A percentile compares a stretch with the other conserved stretches of the same genome.
phyloP scores from a whole-genome alignment of 2,329 filamentous ascomycete species.

The Ophiostoma perfectum region DNA sequence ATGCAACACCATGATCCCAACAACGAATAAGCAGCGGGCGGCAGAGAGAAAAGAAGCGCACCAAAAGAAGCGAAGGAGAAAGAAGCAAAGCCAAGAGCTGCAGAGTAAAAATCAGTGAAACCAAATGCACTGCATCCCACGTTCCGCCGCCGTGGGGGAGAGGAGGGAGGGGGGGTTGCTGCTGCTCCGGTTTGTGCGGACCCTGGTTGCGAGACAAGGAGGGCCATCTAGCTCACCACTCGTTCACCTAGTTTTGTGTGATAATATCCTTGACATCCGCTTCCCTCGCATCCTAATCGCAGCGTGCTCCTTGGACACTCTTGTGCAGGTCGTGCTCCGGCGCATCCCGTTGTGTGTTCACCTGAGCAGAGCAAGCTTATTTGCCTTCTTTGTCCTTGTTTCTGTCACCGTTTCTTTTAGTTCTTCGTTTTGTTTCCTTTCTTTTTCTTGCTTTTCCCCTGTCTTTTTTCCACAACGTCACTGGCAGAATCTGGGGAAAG shows the following conservation, averaged over 20 bases:
- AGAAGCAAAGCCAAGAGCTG: slow-evolving; percentile 7
- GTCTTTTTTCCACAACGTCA: neutral
- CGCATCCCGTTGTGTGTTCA: neutral
- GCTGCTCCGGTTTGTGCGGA: neutral
- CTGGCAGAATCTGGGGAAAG: slow-evolving; percentile 1
- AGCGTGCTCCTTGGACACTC: neutral
- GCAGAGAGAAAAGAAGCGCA: neutral
- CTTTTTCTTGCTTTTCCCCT: no score
- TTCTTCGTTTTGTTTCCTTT: neutral
- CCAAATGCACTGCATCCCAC: neutral
- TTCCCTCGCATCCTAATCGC: neutral
- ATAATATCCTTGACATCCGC: slow-evolving; percentile 2
- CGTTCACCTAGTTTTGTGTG: slow-evolving; percentile 21
- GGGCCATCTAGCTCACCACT: neutral
- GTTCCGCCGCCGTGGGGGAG: neutral
- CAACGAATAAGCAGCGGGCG: neutral
- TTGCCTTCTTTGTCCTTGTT: neutral
- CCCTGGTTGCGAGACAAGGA: neutral
- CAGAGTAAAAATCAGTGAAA: neutral
- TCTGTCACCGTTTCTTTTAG: neutral
- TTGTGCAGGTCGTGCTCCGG: neutral
- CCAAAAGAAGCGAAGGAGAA: neutral
- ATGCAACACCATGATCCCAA: neutral
- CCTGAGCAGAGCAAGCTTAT: neutral
- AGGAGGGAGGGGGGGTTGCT: neutral